phyloP scores from a whole-genome alignment of 106 monocot species.

The Phalaenopsis equestris region DNA sequence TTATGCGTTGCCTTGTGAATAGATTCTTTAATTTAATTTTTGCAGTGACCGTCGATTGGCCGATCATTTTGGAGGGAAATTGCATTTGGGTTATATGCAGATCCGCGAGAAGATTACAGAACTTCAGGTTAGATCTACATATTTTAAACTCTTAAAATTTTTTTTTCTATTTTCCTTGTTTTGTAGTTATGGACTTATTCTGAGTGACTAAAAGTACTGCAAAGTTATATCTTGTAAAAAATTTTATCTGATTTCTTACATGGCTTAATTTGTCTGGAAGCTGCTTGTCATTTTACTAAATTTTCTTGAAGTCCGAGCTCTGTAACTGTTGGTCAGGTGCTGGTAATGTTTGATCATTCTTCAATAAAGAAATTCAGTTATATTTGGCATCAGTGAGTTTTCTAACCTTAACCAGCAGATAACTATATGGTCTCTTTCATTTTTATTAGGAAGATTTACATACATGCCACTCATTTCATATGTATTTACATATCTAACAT shows the following conservation, averaged over 20 bases:
- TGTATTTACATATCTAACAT: too few species aligned
- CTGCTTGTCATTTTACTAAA: slow-evolving; percentile 12
- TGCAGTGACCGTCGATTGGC: slow-evolving; percentile 86
- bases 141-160: background rate
- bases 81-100: slow-evolving; percentile 94
- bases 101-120: slow-evolving; percentile 81
- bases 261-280: slow-evolving; percentile 1
- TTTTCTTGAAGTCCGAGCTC: slow-evolving; percentile 34
- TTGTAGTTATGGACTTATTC: background rate
- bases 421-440: slow-evolving; percentile 20
- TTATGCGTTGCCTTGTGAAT: slow-evolving; percentile 6
- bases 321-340: slow-evolving; percentile 57
- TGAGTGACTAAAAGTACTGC: background rate
- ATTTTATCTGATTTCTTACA: background rate
- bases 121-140: slow-evolving; percentile 40
- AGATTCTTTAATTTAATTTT: slow-evolving; percentile 15
- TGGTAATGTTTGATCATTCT: slow-evolving; percentile 41
- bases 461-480: too few species aligned
- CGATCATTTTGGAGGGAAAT: slow-evolving; percentile 98
- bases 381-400: slow-evolving; percentile 56
- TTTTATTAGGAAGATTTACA: background rate
- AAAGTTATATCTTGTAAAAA: background rate
- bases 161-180: background rate
- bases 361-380: slow-evolving; percentile 43
- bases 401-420: slow-evolving; percentile 28